These are phyloP conservation scores for Tetraselmis chui DNA, from an alignment of 139 green algal genomes.

Conservation along the genomic window DNA sequence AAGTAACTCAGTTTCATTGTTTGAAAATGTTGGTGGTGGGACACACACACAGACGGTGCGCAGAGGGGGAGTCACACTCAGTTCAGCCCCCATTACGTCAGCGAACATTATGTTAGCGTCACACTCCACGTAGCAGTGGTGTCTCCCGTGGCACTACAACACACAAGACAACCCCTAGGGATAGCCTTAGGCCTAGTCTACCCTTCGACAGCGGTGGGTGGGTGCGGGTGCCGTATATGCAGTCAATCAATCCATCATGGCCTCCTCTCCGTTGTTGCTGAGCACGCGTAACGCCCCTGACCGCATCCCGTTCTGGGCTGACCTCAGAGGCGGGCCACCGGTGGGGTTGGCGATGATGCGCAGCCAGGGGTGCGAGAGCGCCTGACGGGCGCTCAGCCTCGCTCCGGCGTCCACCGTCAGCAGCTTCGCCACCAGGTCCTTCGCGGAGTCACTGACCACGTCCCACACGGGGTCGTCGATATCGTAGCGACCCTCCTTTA, in stretches of 20 bases:
- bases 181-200: no score
- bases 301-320: neutral
- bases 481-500: neutral
- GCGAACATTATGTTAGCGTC: no score
- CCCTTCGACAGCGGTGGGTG: no score
- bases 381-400: constrained; percentile 57
- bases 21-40: no score
- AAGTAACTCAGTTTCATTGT: no score
- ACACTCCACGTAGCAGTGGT: no score
- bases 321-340: neutral
- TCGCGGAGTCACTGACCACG: constrained; percentile 25
- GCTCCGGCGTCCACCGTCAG: constrained; percentile 45
- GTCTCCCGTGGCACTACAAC: no score
- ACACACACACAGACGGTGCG: no score
- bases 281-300: neutral
- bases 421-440: constrained; percentile 63
- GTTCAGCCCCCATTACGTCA: no score
- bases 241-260: neutral
- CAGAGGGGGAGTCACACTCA: no score
- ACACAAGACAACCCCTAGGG: no score
- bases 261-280: neutral
- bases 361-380: constrained; percentile 67
- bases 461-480: neutral
- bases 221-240: no score
- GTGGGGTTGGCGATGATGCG: neutral